A percentile compares a stretch with the other conserved stretches of the same genome.
Evolutionary conservation across 352 stramenopile genomes (phyloP).

Genomic region (Phytophthora kernoviae): DNA sequence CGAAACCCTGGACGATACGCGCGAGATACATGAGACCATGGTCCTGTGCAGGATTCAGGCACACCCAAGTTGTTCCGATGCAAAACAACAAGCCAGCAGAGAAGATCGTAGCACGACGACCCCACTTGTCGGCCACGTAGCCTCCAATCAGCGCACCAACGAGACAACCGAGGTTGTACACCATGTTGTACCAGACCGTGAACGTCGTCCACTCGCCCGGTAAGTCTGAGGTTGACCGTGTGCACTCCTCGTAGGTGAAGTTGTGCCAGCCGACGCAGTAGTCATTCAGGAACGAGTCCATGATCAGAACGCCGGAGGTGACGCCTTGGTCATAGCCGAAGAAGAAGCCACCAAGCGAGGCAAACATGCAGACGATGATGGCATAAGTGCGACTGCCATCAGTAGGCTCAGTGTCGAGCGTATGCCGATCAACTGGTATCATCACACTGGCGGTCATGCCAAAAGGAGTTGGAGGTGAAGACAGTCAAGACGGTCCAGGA

Average conservation of each 20-base stretch:
- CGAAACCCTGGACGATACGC: conserved; percentile 38
- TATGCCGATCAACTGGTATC: conserved; percentile 19
- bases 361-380: conserved; percentile 38
- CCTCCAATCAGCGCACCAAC: conserved; percentile 38
- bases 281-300: conserved; percentile 41
- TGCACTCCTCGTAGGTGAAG: conserved; percentile 39
- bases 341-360: conserved; percentile 38
- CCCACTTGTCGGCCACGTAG: conserved; percentile 31
- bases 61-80: conserved; percentile 40
- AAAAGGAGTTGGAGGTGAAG: neutral
- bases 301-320: conserved; percentile 36
- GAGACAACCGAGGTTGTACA: conserved; percentile 45
- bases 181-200: conserved; percentile 42
- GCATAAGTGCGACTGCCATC: conserved; percentile 30
- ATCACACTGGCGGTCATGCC: conserved; percentile 14
- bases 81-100: conserved; percentile 33
- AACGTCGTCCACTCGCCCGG: conserved; percentile 37
- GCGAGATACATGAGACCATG: conserved; percentile 36
- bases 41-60: conserved; percentile 23
- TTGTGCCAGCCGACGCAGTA: conserved; percentile 45
- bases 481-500: neutral
- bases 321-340: conserved; percentile 40
- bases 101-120: conserved; percentile 37
- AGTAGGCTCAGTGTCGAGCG: conserved; percentile 20
- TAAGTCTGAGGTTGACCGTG: conserved; percentile 14